phyloP scores from a whole-genome alignment of 2,329 filamentous ascomycete genomes.

The Fonsecaea erecta region DNA sequence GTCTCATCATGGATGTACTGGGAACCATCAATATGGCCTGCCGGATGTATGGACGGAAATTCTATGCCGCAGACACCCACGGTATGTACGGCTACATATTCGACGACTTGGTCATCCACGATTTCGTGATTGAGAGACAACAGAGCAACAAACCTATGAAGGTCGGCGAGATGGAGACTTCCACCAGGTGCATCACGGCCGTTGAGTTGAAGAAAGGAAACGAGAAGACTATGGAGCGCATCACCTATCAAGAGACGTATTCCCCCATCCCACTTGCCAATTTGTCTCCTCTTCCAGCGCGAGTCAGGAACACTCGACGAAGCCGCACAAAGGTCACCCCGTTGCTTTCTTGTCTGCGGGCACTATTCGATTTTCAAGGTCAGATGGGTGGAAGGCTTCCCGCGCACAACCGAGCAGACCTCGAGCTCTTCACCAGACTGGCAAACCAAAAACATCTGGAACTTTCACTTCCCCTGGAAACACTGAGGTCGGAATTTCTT shows the following conservation, averaged over 20 bases:
- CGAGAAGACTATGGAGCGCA: constrained; percentile 75
- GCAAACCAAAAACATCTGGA: constrained; percentile 79
- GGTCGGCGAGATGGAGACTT: constrained; percentile 66
- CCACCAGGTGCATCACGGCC: constrained; percentile 74
- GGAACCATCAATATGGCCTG: constrained; percentile 84
- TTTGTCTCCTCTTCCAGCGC: constrained; percentile 73
- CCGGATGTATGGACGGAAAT: constrained; percentile 75
- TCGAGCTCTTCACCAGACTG: constrained; percentile 75
- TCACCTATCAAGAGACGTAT: constrained; percentile 90
- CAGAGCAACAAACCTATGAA: constrained; percentile 73
- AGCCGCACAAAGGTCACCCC: constrained; percentile 77
- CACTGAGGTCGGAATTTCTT: constrained; percentile 72
- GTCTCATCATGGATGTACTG: constrained; percentile 75
- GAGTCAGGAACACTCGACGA: constrained; percentile 69
- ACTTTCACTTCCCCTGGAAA: constrained; percentile 70
- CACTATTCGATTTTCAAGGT: constrained; percentile 85
- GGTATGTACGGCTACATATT: constrained; percentile 96
- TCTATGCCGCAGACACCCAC: constrained; percentile 86
- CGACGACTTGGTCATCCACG: constrained; percentile 86
- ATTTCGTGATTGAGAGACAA: constrained; percentile 85
- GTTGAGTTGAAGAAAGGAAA: constrained; percentile 71
- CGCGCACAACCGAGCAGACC: constrained; percentile 64
- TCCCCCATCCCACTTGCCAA: constrained; percentile 87
- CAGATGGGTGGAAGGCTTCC: constrained; percentile 60
- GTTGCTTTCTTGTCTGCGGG: constrained; percentile 81